Conservation (phyloP, 2,329 filamentous ascomycete species). For the Hortaea sp. region DNA sequence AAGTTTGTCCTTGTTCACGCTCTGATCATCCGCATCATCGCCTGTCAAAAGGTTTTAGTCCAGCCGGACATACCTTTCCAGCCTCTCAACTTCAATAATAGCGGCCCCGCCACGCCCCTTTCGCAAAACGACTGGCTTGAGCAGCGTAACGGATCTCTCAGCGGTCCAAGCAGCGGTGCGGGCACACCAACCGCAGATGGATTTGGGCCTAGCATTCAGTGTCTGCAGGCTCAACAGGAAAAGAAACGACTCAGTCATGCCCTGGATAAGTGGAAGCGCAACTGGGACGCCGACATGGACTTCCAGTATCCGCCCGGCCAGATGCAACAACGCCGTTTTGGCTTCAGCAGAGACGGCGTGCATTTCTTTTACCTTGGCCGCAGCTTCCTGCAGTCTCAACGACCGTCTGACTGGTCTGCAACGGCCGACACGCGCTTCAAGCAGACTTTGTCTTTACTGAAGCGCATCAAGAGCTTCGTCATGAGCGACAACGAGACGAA, state of each 20-base stretch:
- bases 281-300: conserved; percentile 61
- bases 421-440: conserved; percentile 49
- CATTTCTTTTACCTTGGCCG: conserved; percentile 66
- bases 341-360: conserved; percentile 61
- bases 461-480: conserved; percentile 51
- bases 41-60: conserved; percentile 34
- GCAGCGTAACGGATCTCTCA: conserved; percentile 19
- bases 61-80: conserved; percentile 16
- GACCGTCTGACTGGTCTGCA: conserved; percentile 40
- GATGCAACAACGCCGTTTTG: conserved; percentile 49
- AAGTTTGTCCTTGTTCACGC: conserved; percentile 67
- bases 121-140: conserved; percentile 51
- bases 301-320: conserved; percentile 52
- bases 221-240: conserved; percentile 39
- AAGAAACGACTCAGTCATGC: conserved; percentile 41
- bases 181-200: conserved; percentile 31
- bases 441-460: conserved; percentile 51
- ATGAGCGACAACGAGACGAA: conserved; percentile 52
- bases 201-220: conserved; percentile 32
- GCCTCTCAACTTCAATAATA: conserved; percentile 25
- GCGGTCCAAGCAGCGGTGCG: conserved; percentile 27
- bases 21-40: conserved; percentile 53
- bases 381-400: conserved; percentile 49
- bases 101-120: conserved; percentile 46
- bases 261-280: conserved; percentile 61